Conservation (phyloP, 208 protist genomes). For the Crithidia expoeki region DNA sequence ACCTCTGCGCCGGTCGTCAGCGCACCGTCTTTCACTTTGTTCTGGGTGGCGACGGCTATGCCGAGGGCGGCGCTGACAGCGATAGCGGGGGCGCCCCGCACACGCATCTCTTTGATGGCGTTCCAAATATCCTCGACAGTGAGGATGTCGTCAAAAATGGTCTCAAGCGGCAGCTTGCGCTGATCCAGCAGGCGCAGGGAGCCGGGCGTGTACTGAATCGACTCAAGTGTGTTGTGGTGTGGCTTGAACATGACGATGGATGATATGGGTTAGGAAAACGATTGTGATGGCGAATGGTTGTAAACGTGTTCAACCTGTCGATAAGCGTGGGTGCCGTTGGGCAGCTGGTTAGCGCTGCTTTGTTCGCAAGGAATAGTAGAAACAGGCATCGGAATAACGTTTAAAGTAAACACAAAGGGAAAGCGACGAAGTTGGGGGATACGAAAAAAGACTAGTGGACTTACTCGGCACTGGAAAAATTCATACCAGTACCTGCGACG, state of each 20-base stretch:
- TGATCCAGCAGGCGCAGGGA: conserved; percentile 83
- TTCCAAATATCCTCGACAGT: conserved; percentile 87
- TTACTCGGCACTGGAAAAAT: too few species aligned
- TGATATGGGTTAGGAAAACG: background rate
- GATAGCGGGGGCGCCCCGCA: conserved; percentile 96
- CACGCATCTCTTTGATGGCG: conserved; percentile 94
- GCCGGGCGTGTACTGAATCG: conserved; percentile 76
- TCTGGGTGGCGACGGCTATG: conserved; percentile 86
- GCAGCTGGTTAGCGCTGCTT: too few species aligned
- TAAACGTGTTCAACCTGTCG: too few species aligned
- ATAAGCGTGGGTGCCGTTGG: too few species aligned
- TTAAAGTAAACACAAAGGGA: too few species aligned
- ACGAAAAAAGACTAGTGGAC: too few species aligned
- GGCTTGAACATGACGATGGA: conserved; percentile 35
- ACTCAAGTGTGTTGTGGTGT: conserved; percentile 75
- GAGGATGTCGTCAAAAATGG: conserved; percentile 78
- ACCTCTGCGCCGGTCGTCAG: conserved; percentile 41
- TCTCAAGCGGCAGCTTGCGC: conserved; percentile 81
- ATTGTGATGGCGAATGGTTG: background rate
- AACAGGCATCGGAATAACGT: too few species aligned
- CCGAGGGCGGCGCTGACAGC: conserved; percentile 93
- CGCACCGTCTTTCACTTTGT: conserved; percentile 33
- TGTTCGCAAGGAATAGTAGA: too few species aligned
- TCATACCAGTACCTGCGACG: too few species aligned
- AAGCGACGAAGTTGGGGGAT: too few species aligned